A percentile compares a stretch with the other conserved stretches of the same genome.
Evolutionary conservation across 129 eudicot genomes (phyloP).

Genomic region (Apium graveolens): DNA sequence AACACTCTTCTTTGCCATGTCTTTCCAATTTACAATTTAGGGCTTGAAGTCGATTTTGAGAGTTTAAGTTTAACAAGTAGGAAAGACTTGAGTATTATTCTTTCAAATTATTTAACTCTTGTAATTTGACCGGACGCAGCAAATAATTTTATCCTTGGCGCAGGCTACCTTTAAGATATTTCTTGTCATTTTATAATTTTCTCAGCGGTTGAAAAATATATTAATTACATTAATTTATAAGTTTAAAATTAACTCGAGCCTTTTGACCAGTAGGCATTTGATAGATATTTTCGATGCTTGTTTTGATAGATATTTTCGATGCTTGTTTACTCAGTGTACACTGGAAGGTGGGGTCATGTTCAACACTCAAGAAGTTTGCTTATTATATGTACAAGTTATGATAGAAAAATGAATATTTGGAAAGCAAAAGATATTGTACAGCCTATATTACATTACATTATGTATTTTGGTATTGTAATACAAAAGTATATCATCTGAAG

Average conservation of each 20-base stretch:
- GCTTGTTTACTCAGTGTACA: background rate
- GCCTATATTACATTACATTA: background rate
- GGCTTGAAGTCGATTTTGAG: no score
- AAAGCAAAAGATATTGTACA: background rate
- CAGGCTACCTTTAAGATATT: background rate
- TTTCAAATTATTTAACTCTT: background rate
- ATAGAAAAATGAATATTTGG: background rate
- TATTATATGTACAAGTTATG: no score
- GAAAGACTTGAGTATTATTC: no score
- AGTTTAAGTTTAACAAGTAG: background rate
- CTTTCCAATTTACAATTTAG: no score
- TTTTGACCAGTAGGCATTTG: background rate
- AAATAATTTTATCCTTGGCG: background rate
- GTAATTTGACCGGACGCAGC: background rate
- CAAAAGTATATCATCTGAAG: no score
- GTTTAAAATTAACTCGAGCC: background rate
- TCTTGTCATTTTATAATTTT: no score
- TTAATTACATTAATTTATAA: no score
- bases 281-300: background rate
- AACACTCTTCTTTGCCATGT: no score
- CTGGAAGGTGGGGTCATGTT: background rate
- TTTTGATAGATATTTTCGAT: background rate
- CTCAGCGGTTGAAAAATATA: background rate
- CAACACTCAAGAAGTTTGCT: background rate
- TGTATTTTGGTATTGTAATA: no score